A percentile compares a stretch with the other conserved stretches of the same genome.
Conservation (phyloP, 768 basidiomycete species). For the Mycena metata region DNA sequence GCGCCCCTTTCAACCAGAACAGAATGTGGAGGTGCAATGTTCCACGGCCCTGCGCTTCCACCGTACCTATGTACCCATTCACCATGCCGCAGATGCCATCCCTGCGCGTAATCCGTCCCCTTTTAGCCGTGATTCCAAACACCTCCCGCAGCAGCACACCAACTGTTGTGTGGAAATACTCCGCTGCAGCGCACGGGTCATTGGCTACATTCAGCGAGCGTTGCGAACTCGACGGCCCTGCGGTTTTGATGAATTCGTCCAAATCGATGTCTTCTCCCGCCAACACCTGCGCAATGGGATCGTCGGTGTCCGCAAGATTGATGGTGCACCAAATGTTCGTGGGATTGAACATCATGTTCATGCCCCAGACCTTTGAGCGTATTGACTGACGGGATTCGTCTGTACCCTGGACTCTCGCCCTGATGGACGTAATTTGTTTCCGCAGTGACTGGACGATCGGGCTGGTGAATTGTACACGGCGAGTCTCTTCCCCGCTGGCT, state of each 20-base stretch:
- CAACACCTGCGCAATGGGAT: slow-evolving; percentile 61
- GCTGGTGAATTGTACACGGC: slow-evolving; percentile 40
- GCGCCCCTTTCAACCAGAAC: slow-evolving; percentile 52
- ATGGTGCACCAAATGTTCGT: slow-evolving; percentile 61
- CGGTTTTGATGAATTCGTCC: slow-evolving; percentile 47
- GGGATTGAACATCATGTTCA: slow-evolving; percentile 44
- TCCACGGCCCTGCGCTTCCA: slow-evolving; percentile 58
- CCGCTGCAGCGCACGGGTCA: slow-evolving; percentile 58
- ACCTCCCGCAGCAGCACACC: slow-evolving; percentile 46
- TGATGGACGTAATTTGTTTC: slow-evolving; percentile 43
- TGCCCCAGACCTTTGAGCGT: slow-evolving; percentile 54
- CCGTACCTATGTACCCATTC: slow-evolving; percentile 50
- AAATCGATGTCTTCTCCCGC: slow-evolving; percentile 59
- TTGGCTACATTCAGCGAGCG: slow-evolving; percentile 47
- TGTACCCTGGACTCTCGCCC: slow-evolving; percentile 46
- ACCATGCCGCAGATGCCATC: slow-evolving; percentile 53
- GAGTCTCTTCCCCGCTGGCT: slow-evolving; percentile 52
- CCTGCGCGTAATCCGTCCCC: slow-evolving; percentile 20
- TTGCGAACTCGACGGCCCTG: slow-evolving; percentile 41
- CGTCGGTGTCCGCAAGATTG: slow-evolving; percentile 55
- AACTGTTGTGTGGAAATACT: slow-evolving; percentile 56
- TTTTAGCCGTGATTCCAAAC: slow-evolving; percentile 46
- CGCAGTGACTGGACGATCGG: slow-evolving; percentile 43
- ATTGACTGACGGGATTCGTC: slow-evolving; percentile 47
- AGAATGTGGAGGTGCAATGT: slow-evolving; percentile 58